A percentile compares a stretch with the other conserved stretches of the same genome.
These are phyloP conservation scores for Millerozyma acaciae DNA, from an alignment of 805 yeast genomes.

Conservation along the genomic window DNA sequence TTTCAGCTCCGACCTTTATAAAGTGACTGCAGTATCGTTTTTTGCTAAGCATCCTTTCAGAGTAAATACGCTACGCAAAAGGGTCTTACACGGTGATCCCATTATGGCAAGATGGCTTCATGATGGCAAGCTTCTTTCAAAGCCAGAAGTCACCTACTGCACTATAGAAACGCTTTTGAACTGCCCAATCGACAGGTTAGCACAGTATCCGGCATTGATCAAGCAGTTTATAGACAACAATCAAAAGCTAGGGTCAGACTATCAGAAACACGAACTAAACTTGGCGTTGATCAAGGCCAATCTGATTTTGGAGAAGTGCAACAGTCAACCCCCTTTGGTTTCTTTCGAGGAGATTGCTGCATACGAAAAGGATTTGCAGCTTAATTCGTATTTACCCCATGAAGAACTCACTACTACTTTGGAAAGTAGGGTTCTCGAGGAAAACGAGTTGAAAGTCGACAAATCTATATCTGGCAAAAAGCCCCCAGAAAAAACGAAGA, in stretches of 20 bases:
- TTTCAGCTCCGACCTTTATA: constrained; percentile 5
- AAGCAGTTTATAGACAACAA: constrained; percentile 14
- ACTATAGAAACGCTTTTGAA: constrained; percentile 37
- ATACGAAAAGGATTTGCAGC: constrained; percentile 7
- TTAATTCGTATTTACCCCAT: background rate
- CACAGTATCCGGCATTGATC: constrained; percentile 27
- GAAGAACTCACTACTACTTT: background rate
- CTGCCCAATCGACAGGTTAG: constrained; percentile 44
- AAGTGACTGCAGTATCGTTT: constrained; percentile 3
- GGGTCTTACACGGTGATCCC: constrained; percentile 16
- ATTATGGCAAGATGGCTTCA: constrained; percentile 26
- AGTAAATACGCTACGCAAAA: constrained; percentile 15
- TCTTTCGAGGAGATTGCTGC: constrained; percentile 13
- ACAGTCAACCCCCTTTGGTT: constrained; percentile 8
- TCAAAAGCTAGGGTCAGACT: constrained; percentile 4
- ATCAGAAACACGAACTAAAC: constrained; percentile 12
- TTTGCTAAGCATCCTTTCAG: constrained; percentile 7
- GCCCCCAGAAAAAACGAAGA: no score
- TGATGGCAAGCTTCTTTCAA: constrained; percentile 20
- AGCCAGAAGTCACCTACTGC: constrained; percentile 30
- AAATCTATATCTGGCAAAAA: no score
- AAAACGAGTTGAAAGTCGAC: constrained; percentile 10
- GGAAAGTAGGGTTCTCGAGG: background rate
- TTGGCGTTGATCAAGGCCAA: constrained; percentile 18
- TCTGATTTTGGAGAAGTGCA: constrained; percentile 13